Percentiles rank a stretch among this genome's conserved stretches.
Conservation (phyloP, 106 monocot species). For the Dioscorea zingiberensis region DNA sequence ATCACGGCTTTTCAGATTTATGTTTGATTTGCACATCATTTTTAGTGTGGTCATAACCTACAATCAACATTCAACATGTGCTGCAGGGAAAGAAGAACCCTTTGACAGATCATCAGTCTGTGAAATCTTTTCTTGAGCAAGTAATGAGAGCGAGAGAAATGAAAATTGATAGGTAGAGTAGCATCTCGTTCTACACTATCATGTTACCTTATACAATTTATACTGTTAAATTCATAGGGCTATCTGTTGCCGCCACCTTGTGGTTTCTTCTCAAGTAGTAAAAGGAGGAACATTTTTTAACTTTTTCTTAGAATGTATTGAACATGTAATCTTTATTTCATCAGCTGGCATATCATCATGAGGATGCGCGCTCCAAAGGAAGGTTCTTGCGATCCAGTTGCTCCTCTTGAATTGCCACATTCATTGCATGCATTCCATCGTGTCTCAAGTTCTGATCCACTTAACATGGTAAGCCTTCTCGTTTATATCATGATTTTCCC, state of each 20-base stretch:
- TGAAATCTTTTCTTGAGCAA: conserved; percentile 52
- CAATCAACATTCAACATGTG: not conserved
- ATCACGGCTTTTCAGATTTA: not conserved
- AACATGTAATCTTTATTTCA: not conserved
- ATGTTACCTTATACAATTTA: not conserved
- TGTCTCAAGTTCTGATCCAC: conserved; percentile 55
- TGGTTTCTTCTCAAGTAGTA: too few species aligned
- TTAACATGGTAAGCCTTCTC: conserved; percentile 73
- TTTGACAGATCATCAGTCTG: conserved; percentile 50
- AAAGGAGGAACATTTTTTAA: too few species aligned
- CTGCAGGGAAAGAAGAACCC: conserved; percentile 89
- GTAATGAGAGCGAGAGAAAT: conserved; percentile 63
- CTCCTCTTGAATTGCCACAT: conserved; percentile 76
- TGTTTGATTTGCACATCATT: not conserved
- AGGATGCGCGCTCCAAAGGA: conserved; percentile 61
- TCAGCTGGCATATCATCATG: conserved; percentile 94
- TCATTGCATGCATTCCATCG: conserved; percentile 80
- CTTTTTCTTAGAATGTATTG: too few species aligned
- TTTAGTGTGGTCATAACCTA: not conserved
- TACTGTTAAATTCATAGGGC: not conserved
- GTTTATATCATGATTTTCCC: too few species aligned
- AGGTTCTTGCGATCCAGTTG: conserved; percentile 75
- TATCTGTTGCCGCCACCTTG: not conserved
- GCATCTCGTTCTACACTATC: too few species aligned
- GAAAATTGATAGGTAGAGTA: conserved; percentile 64